Evolutionary conservation across 495 filamentous ascomycete species (phyloP), one percentile per base, ranked within the genome.

Genomic region (Sabuloglossum arenarium): DNA sequence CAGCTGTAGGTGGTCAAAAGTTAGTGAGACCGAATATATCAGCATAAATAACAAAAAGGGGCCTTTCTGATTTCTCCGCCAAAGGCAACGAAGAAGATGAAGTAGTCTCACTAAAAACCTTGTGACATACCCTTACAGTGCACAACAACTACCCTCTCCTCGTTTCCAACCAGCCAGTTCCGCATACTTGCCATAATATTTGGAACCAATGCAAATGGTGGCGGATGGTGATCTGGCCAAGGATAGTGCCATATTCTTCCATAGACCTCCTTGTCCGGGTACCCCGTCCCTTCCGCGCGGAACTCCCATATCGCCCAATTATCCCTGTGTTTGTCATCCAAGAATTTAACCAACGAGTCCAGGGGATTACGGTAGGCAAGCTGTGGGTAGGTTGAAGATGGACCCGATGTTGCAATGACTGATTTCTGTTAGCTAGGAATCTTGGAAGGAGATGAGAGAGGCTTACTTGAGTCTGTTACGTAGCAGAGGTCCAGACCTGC

Each of bases 281-380:
- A 98, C 0, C 91, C 91, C 0, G 93, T 94, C 9, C 91, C 91
- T 65, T 98, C 91, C 31, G 87, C 91, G 34, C 93, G 81, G 63
- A 97, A 96, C 64, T 98, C 91, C 87, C 88, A 98, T 60, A 98
- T 94, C 10, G 80, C 77, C 91, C 90, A 97, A 56, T 87, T 71
- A 10, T 73, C 66, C 54, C 78, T 82, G 71, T 98, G 91, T 59
- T 85, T 85, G 21, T 71, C 69, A 68, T 97, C 85, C 42, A 98
- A 82, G 64, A 86, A 97, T 30, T 77, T 76, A 52, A 97, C 82
- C 4, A 98, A 78, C 11, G 77, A 75, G 61, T 90, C 81, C 47
- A 89, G 81, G 0, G 91, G 91, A 62, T 93, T 98, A 59, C 91
- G 85, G 69, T 97, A 98, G 56, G 86, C 84, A 45, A 80, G 80